Base-by-base conservation (phyloP, 768 basidiomycete species). In the Chiua virens region DNA sequence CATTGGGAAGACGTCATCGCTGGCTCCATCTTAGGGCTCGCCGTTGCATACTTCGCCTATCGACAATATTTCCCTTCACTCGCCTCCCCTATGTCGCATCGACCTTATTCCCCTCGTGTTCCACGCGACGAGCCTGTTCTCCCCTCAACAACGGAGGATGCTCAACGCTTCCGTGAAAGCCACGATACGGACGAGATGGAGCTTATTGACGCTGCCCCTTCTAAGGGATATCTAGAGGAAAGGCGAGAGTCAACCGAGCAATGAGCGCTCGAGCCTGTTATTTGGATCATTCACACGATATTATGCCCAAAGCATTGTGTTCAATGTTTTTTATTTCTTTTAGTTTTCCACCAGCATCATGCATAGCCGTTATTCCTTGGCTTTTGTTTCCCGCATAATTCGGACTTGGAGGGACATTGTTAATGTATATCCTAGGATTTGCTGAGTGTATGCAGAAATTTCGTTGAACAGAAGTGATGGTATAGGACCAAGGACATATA, bases 1-100 rank as follows among this genome's bases (percentile, higher is more conserved):
- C 92, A 96, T 67, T 94, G 91, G 89, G 84, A 92, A 6, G 96
- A 99, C 58, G 89, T 97, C 38, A 62, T 92, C 9, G 82, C 89
- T 3, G 94, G 95, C 6, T 79, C 85, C 3, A 47, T 86, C 25
- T 74, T 98, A 8, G 96, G 95, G 13, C 73, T 88, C 17, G 63
- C 77, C 40, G 71, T 89, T 50, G 75, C 91, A 17, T 87, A 80
- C 71, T 87, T 92, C 59, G 67, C 80, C 15, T 95, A 95, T 69
- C 82, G 88, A 38, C 90, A 90, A 63, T 92, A 92, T 69, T 93
- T 87, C 61, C 89, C 87, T 18, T 73, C 80, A n/a, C 78, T 92
- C n/a, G 63, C 71, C 2, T 82, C 84, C 0, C 74, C 80, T 18
- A 61, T 75, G 32, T 83, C 81, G 3, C 86, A 92, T 61, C 76